Evolutionary conservation across 2,329 filamentous ascomycete species (phyloP), one percentile per base, ranked within the genome.

Genomic region (Xylariaceae sp.): DNA sequence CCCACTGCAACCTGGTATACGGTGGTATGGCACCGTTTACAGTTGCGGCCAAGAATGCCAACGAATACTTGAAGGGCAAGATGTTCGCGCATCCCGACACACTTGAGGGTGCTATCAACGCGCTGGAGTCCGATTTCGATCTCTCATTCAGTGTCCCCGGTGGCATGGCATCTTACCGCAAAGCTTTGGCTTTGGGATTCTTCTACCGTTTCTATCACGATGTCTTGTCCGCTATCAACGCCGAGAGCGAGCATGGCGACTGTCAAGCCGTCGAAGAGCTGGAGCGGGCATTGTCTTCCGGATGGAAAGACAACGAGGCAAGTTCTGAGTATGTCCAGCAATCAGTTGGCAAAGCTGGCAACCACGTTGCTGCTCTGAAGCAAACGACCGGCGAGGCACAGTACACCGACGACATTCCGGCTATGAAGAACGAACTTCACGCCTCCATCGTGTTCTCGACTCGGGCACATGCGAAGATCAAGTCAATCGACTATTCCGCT

Each of bases 151-250:
- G 92, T 56, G 94, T 99, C 0, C 94, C 93, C 0, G 94, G 94
- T 65, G 94, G 94, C 44, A 99, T 99, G 94, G 93, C 94, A 0
- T 96, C 92, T 1, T 99, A 97, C 71, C 82, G 94, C 34, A 96
- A 94, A 72, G 90, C 92, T 0, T 78, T 99, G 7, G 93, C 94
- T 0, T 78, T 97, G 55, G 88, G 92, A 2, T 96, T 99, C 80
- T 97, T 97, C 76, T 97, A 97, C 75, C 87, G 92, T 45, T 99
- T 97, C 74, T 97, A 96, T 71, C 90, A 97, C 69, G 93, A 97
- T 62, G 82, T 93, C 0, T 79, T 97, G 48, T 80, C 84, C 0
- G 80, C 81, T 34, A 72, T 95, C 0, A 77, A 80, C 17, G 79
- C 72, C 1, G 69, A 73, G 50, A 75, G 72, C 17, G 65, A 75